These are phyloP conservation scores for Clarireedia sp. DNA, from an alignment of 2,329 filamentous ascomycete genomes.

Conservation along the genomic window DNA sequence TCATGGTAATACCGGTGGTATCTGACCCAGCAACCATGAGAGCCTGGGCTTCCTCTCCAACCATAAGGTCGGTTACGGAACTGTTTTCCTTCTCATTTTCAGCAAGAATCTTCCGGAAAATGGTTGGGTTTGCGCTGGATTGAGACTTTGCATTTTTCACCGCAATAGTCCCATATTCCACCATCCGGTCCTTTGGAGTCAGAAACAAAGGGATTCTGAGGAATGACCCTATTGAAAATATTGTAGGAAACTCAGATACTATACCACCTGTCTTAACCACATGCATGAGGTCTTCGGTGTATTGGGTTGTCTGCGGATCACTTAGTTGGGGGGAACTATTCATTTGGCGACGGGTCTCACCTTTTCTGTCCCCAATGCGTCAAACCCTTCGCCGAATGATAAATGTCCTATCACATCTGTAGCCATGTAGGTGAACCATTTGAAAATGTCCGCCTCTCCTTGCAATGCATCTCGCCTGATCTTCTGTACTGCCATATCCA, in stretches of 20 bases:
- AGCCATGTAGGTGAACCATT: conserved; percentile 47
- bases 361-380: conserved; percentile 41
- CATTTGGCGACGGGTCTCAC: conserved; percentile 26
- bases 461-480: conserved; percentile 37
- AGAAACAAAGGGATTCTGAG: background rate
- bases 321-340: too few relatives aligned
- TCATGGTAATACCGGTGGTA: conserved; percentile 5
- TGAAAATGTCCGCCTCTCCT: conserved; percentile 39
- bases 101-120: conserved; percentile 1
- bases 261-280: background rate
- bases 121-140: background rate
- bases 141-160: conserved; percentile 23
- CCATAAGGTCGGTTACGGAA: background rate
- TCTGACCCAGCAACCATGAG: conserved; percentile 8
- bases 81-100: background rate
- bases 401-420: conserved; percentile 48
- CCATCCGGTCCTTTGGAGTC: fast-evolving
- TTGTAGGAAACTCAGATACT: background rate
- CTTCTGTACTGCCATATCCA: conserved; percentile 34
- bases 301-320: background rate
- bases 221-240: background rate
- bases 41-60: background rate
- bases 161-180: background rate
- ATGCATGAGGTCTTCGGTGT: background rate
- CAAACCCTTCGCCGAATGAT: conserved; percentile 48